Percentiles rank a stretch among this genome's conserved stretches.
These are phyloP conservation scores for Trichocladium uniseriatum DNA, from an alignment of 495 filamentous ascomycete species.

Conservation along the genomic window DNA sequence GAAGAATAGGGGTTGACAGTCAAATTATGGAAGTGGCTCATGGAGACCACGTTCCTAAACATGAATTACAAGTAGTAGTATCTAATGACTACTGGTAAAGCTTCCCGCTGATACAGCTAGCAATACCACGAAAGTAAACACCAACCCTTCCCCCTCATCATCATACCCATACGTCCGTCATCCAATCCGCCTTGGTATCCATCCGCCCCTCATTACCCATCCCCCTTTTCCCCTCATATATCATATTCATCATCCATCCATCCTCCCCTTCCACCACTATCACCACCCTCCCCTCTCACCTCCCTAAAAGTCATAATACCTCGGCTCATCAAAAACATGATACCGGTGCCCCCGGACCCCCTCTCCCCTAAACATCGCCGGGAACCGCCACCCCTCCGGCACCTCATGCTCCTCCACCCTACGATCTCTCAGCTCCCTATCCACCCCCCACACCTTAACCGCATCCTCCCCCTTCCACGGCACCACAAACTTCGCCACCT, in stretches of 20 bases:
- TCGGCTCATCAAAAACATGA: slow-evolving; percentile 92
- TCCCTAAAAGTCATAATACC: slow-evolving; percentile 47
- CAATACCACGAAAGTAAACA: too few relatives aligned
- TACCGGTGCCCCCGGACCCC: slow-evolving; percentile 86
- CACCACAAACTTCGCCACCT: slow-evolving; percentile 92
- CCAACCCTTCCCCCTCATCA: too few relatives aligned
- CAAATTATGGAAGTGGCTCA: too few relatives aligned
- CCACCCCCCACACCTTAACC: slow-evolving; percentile 31
- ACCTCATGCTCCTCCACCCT: slow-evolving; percentile 56
- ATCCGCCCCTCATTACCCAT: too few relatives aligned
- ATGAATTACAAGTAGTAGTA: too few relatives aligned
- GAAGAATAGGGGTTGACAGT: too few relatives aligned
- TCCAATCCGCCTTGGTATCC: too few relatives aligned
- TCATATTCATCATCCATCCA: neutral
- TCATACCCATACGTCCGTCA: too few relatives aligned
- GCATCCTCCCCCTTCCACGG: slow-evolving; percentile 57
- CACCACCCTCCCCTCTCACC: neutral
- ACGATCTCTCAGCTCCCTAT: slow-evolving; percentile 24
- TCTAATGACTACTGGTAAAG: too few relatives aligned
- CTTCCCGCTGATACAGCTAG: too few relatives aligned
- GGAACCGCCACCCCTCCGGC: slow-evolving; percentile 70
- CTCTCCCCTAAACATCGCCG: slow-evolving; percentile 73
- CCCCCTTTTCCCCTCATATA: too few relatives aligned
- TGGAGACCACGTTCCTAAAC: too few relatives aligned
- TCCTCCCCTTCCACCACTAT: neutral